A percentile compares a stretch with the other conserved stretches of the same genome.
Conservation (phyloP, 495 filamentous ascomycete genomes). For the Staphylotrichum tortipilum region DNA sequence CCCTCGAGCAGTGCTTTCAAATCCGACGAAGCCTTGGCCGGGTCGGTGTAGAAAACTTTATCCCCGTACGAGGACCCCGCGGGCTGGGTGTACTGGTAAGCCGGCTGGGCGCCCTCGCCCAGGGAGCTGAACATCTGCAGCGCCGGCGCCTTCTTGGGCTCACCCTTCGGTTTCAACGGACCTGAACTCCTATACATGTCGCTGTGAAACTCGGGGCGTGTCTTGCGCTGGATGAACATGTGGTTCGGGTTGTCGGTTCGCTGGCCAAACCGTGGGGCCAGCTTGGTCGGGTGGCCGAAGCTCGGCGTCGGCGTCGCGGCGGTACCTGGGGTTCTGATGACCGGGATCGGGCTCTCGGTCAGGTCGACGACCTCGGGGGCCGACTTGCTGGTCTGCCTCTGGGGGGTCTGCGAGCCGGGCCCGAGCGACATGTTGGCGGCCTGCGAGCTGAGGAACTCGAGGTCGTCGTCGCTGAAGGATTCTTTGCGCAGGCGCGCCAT, state of each 20-base stretch:
- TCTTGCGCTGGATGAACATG: slow-evolving; percentile 38
- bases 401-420: slow-evolving; percentile 7
- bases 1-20: slow-evolving; percentile 84
- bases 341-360: slow-evolving; percentile 16
- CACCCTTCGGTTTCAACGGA: slow-evolving; percentile 30
- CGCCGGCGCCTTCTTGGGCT: slow-evolving; percentile 26
- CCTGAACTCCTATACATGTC: slow-evolving; percentile 31
- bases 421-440: slow-evolving; percentile 25
- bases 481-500: slow-evolving; percentile 19
- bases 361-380: slow-evolving; percentile 16
- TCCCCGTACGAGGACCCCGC: slow-evolving; percentile 32
- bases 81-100: slow-evolving; percentile 30
- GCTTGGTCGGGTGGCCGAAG: slow-evolving; percentile 27
- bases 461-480: slow-evolving; percentile 31
- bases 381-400: slow-evolving; percentile 1
- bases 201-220: slow-evolving; percentile 39
- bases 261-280: slow-evolving; percentile 12
- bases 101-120: slow-evolving; percentile 20
- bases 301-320: slow-evolving; percentile 18
- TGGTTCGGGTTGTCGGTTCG: slow-evolving; percentile 24
- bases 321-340: slow-evolving; percentile 10
- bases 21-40: slow-evolving; percentile 68
- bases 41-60: slow-evolving; percentile 63
- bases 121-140: slow-evolving; percentile 33
- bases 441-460: slow-evolving; percentile 28